A percentile compares a stretch with the other conserved stretches of the same genome.
Evolutionary conservation across 805 yeast species (phyloP).

Genomic region (Sugiyamaella boreocaroliniensis): DNA sequence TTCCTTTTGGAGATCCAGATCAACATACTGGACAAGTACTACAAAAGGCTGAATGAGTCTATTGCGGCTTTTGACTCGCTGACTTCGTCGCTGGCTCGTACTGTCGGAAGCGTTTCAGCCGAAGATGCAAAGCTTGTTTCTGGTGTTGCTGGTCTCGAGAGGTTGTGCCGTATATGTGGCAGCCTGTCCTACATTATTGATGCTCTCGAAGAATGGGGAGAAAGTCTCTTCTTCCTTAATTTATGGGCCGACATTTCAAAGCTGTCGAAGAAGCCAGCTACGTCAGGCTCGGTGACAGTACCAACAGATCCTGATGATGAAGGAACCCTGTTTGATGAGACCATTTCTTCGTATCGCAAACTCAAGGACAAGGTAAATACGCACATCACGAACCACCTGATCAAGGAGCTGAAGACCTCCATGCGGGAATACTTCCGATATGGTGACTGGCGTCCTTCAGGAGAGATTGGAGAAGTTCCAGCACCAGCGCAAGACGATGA

Average conservation of each 20-base stretch:
- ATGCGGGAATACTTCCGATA: conserved; percentile 34
- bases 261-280: conserved; percentile 16
- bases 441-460: conserved; percentile 26
- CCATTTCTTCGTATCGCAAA: conserved; percentile 34
- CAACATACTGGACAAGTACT: conserved; percentile 47
- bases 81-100: conserved; percentile 32
- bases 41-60: conserved; percentile 37
- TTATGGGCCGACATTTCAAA: conserved; percentile 34
- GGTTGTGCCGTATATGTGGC: conserved; percentile 38
- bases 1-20: conserved; percentile 55
- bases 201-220: conserved; percentile 39
- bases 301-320: conserved; percentile 25
- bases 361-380: conserved; percentile 28
- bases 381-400: conserved; percentile 30
- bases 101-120: conserved; percentile 29
- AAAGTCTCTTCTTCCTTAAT: conserved; percentile 38
- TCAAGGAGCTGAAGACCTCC: conserved; percentile 32
- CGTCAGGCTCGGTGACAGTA: conserved; percentile 6
- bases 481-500: background rate
- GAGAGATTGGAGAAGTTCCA: background rate
- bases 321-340: conserved; percentile 40
- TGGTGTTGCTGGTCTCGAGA: conserved; percentile 34
- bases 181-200: conserved; percentile 34
- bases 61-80: conserved; percentile 39
- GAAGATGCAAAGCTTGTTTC: conserved; percentile 28